Evolutionary conservation across 768 basidiomycete species (phyloP), one percentile per base, ranked within the genome.

Genomic region (Termitomyces sp.): DNA sequence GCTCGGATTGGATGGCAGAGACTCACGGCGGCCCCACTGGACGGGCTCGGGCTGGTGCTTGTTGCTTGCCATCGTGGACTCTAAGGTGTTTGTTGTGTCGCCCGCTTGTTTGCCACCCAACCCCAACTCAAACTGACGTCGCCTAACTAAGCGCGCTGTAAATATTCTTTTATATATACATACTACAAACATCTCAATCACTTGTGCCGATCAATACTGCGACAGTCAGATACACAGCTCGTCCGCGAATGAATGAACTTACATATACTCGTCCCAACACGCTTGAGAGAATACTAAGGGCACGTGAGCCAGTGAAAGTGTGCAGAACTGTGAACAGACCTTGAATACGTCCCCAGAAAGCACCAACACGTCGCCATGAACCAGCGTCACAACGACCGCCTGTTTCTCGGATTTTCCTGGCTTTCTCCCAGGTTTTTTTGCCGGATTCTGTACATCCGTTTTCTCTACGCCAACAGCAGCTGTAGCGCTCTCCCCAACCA

Each of bases 311-410:
- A 54, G 1, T 26, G 62, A 39, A 62, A 55, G 51, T 47, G 16
- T 1, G 26, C 24, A 31, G 33, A 46, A 13, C 33, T 33, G 55
- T 51, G 51, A 49, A 63, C 72, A n/a, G 58, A 76, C 78, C 69
- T 76, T 69, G 55, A 77, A 79, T 28, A 72, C 68, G 56, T 74
- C 74, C 3, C 78, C 78, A 51, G 68, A 70, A 57, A 79, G 64
- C 24, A 78, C 65, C 18, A 77, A 50, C 20, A 74, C 64, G 56
- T 79, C 77, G 0, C 79, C 78, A 60, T 80, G 80, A 36, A 80
- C 70, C 46, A 80, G 66, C 12, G 72, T 73, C 16, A 78, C 58
- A 20, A 65, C 46, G 33, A 77, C 65, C 9, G 59, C 62, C 24
- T 51, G 53, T 44, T 57, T n/a, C n/a, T n/a, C n/a, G n/a, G n/a